These are phyloP conservation scores for Ceratocystis alfenasii DNA, from an alignment of 2,329 filamentous ascomycete genomes.

Conservation along the genomic window DNA sequence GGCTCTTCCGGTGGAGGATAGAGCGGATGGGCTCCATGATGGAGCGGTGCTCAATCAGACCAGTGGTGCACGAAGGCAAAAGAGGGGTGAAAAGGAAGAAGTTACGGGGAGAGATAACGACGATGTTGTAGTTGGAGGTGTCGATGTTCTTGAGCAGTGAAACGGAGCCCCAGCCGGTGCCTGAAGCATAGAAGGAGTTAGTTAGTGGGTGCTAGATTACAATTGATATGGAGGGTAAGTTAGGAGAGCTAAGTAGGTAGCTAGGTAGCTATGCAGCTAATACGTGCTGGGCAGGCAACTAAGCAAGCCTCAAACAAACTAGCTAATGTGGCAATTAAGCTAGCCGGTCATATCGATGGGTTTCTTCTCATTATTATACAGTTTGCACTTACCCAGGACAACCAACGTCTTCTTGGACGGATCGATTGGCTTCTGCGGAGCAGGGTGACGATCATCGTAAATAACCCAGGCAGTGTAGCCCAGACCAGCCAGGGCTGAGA, in stretches of 20 bases:
- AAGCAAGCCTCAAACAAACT: too few relatives aligned
- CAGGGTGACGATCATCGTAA: conserved; percentile 70
- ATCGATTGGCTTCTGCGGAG: conserved; percentile 66
- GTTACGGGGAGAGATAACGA: conserved; percentile 95
- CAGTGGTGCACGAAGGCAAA: conserved; percentile 92
- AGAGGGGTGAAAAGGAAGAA: conserved; percentile 99
- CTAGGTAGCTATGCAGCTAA: too few relatives aligned
- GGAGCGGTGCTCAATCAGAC: conserved; percentile 94
- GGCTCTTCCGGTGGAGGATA: conserved; percentile 90
- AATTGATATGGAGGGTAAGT: conserved; percentile 24
- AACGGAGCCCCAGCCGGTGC: conserved; percentile 90
- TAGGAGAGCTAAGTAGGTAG: too few relatives aligned
- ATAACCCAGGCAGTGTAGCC: conserved; percentile 69
- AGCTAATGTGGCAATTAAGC: too few relatives aligned
- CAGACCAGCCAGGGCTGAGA: conserved; percentile 57
- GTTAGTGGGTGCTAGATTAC: conserved; percentile 5
- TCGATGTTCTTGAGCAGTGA: conserved; percentile 97
- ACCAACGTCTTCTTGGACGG: conserved; percentile 94
- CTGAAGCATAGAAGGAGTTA: conserved; percentile 35
- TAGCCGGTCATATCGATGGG: neutral
- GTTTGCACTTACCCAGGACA: conserved; percentile 60
- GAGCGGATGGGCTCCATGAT: conserved; percentile 99
- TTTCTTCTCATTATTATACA: neutral
- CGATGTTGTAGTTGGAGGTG: conserved; percentile 96
- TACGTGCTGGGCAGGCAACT: too few relatives aligned